Base-by-base conservation (phyloP, 2,329 filamentous ascomycete genomes). In the Orbilia blumenaviensis region DNA sequence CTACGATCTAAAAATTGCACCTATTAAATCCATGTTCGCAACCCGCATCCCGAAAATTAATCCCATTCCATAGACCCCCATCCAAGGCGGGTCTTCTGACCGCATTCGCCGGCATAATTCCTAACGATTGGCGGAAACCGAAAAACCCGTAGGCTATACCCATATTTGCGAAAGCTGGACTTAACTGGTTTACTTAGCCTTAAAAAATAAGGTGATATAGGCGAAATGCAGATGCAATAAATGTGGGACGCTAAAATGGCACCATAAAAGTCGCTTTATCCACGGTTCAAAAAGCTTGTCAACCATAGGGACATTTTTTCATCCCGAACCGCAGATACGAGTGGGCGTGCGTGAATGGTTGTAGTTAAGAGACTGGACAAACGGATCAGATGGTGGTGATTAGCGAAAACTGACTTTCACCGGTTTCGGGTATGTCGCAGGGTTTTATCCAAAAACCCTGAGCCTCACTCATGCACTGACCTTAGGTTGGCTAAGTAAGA, bases 51-150 rank as follows among this genome's bases (percentile, higher is more conserved):
- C 52, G 52, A 56, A 38, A 36, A 25, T 10, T 56, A 38, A n/a
- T 56, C 25, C 32, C 52, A 23, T 56, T 38, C 32, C 52, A 23
- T 38, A 38, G 25, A 56, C 21, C 32, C 36, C 27, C 27, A 58
- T 32, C 38, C 58, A 71, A 67, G 69, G 52, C 69, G 69, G 69
- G 62, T 74, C 69, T 63, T 62, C 69, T 74, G 62, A 67, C 69
- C 69, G 69, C 52, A 61, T 67, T 34, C 58, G 38, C 69, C 52
- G 41, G 18, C 46, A 58, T 44, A 14, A 54, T 7, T 16, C 16
- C 8, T 23, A 41, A 66, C 60, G 25, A 74, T 74, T 74, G 69
- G 69, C 52, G 69, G 69, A 74, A 74, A n/a, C 42, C 42, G n/a
- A 62, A 66, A 62, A 54, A 1, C 23, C 69, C 52, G 69, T 38